phyloP scores from a whole-genome alignment of 2,329 filamentous ascomycete species.

The Rhynchosporium agropyri region DNA sequence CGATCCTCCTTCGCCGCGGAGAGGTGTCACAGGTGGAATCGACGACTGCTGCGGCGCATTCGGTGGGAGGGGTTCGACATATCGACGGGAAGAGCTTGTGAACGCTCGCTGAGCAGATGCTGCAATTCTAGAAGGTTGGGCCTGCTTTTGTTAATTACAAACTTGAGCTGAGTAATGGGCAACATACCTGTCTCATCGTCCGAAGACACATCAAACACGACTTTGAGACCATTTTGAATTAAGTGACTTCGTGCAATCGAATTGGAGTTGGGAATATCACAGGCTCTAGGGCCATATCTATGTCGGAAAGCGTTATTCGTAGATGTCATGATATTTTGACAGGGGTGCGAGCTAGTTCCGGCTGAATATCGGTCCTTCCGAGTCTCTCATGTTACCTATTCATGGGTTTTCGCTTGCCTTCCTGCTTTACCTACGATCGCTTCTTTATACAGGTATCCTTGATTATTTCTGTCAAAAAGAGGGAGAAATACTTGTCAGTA shows the following conservation, averaged over 20 bases:
- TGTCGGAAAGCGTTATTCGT: background rate
- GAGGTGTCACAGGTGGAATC: constrained; percentile 30
- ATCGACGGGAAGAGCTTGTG: constrained; percentile 35
- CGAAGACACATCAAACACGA: constrained; percentile 39
- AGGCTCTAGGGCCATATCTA: background rate
- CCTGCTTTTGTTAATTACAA: constrained; percentile 1
- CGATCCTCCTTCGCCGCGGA: constrained; percentile 16
- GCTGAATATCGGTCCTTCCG: too few species aligned
- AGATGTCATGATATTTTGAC: constrained; percentile 14
- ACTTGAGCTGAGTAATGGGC: background rate
- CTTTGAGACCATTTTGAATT: constrained; percentile 34
- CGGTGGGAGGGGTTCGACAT: constrained; percentile 30
- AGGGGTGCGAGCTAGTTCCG: constrained; percentile 1
- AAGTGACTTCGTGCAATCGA: background rate
- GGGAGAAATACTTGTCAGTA: too few species aligned
- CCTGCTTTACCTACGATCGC: too few species aligned
- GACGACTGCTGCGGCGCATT: constrained; percentile 31
- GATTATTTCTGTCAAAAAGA: too few species aligned
- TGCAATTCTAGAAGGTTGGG: background rate
- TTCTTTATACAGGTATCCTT: too few species aligned
- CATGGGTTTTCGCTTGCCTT: too few species aligned
- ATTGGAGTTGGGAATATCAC: background rate
- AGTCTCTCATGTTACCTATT: too few species aligned
- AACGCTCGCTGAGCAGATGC: constrained; percentile 26
- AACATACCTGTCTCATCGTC: constrained; percentile 29